phyloP scores from a whole-genome alignment of 2,329 filamentous ascomycete species.

The Penicillium sp. region DNA sequence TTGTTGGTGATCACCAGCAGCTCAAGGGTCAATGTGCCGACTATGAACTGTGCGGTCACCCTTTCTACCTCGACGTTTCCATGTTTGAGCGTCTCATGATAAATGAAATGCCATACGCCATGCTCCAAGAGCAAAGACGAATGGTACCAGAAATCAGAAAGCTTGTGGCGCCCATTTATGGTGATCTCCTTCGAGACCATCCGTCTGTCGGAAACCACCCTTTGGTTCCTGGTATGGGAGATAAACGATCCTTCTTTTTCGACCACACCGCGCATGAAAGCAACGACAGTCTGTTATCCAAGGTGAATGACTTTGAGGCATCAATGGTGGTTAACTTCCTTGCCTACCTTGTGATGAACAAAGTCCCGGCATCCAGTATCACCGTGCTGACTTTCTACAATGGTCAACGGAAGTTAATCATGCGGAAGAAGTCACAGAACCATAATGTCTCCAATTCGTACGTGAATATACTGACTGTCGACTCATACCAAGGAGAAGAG shows the following conservation, averaged over 20 bases:
- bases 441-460: slow-evolving; percentile 41
- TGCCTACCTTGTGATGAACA: slow-evolving; percentile 68
- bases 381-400: slow-evolving; percentile 87
- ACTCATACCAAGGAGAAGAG: slow-evolving; percentile 88
- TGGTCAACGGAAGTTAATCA: slow-evolving; percentile 68
- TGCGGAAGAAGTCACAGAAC: slow-evolving; percentile 38
- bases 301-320: slow-evolving; percentile 68
- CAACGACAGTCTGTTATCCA: slow-evolving; percentile 62
- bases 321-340: slow-evolving; percentile 72
- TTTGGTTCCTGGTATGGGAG: slow-evolving; percentile 61
- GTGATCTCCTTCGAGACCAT: slow-evolving; percentile 55
- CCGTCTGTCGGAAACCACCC: slow-evolving; percentile 53
- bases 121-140: slow-evolving; percentile 65
- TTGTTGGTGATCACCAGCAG: slow-evolving; percentile 80
- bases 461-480: slow-evolving; percentile 71
- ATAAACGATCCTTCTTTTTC: slow-evolving; percentile 59
- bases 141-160: slow-evolving; percentile 68
- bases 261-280: slow-evolving; percentile 64
- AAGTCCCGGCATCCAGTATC: slow-evolving; percentile 58
- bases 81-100: slow-evolving; percentile 77
- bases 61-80: slow-evolving; percentile 68
- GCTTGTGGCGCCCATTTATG: slow-evolving; percentile 61
- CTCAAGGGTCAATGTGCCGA: slow-evolving; percentile 66
- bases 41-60: slow-evolving; percentile 54
- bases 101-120: slow-evolving; percentile 61